Base-by-base conservation (phyloP, 2,329 filamentous ascomycete genomes). In the Harringtonia aguacate region DNA sequence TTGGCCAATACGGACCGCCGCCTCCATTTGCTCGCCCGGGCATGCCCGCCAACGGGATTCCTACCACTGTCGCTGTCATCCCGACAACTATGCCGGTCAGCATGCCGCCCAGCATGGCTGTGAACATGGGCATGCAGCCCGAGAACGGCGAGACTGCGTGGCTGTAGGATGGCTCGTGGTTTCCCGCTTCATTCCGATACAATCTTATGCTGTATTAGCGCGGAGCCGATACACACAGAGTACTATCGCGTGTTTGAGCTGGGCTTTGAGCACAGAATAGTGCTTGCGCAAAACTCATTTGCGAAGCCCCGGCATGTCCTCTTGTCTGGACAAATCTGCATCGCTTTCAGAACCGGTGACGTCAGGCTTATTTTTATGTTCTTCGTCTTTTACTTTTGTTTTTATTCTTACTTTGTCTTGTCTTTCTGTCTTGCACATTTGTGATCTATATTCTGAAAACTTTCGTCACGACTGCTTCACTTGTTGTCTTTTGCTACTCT, bases 131-230 rank as follows among this genome's bases (percentile, higher is more conserved):
- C 27, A 33, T 45, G 22, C 45, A 46, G 9, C 28, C 44, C 21
- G 55, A 58, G 37, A 55, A 56, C 21, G 57, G 56, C 35, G 55
- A 58, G 43, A 45, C 50, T 31, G 47, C 48, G 33, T 55, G 51
- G 52, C 49, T 53, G 13, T 53, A 54, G 46, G 43, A 40, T 24
- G 46, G 45, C 46, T n/a, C 48, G 36, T 48, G 48, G 45, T 48
- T 34, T 42, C 22, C 36, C 22, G 41, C 44, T 18, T 29, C 47
- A 21, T 8, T 50, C 14, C 45, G 38, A 12, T 47, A 47, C 29
- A 45, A 34, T 31, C 20, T 33, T 17, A 29, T 41, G 45, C 39
- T 45, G 42, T 41, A 38, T 12, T 29, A 41, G 17, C n/a, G 31
- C 20, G 28, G 33, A 36, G 33, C 17, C 9, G n/a, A 21, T 27